Percentiles rank a stretch among this genome's conserved stretches.
Evolutionary conservation across 345 rosid genomes (phyloP).

Genomic region (rapeseed (Brassica napus)): Da-Ae NC_063449.1:5971001-5971500

Average conservation of each 20-base stretch:
- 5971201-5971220: slow-evolving; percentile 72
- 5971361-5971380: background rate
- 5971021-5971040: slow-evolving; percentile 84
- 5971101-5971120: background rate
- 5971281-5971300: slow-evolving; percentile 66
- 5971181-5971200: slow-evolving; percentile 74
- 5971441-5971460: slow-evolving; percentile 76
- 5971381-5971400: background rate
- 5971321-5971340: slow-evolving; percentile 24
- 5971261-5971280: slow-evolving; percentile 56
- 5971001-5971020: slow-evolving; percentile 65
- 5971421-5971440: slow-evolving; percentile 84
- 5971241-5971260: slow-evolving; percentile 52
- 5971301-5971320: slow-evolving; percentile 71
- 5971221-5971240: slow-evolving; percentile 63
- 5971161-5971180: slow-evolving; percentile 78
- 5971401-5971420: slow-evolving; percentile 60
- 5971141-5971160: slow-evolving; percentile 77
- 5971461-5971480: slow-evolving; percentile 82
- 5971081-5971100: slow-evolving; percentile 17
- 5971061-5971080: slow-evolving; percentile 52
- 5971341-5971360: background rate
- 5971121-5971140: background rate
- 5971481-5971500: slow-evolving; percentile 46
- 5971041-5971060: slow-evolving; percentile 96